A percentile compares a stretch with the other conserved stretches of the same genome.
Conservation (phyloP, 2,329 filamentous ascomycete species). For the Colletotrichum spinosum region DNA sequence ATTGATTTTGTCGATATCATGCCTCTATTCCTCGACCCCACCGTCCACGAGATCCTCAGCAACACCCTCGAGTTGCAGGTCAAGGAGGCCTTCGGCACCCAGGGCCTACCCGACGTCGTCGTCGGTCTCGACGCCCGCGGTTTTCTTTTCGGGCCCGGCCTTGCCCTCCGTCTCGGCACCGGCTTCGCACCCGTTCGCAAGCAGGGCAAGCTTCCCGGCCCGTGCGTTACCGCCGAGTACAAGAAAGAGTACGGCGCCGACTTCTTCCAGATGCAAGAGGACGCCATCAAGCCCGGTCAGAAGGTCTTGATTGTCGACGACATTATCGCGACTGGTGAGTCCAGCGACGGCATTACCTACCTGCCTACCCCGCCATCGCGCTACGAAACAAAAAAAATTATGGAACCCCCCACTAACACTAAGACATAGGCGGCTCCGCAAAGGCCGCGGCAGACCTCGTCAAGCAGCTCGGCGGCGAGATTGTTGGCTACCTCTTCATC, state of each 20-base stretch:
- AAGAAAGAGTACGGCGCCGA: conserved; percentile 97
- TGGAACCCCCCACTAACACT: conserved; percentile 15
- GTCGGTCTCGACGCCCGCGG: conserved; percentile 94
- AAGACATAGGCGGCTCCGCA: conserved; percentile 82
- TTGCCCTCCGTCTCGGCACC: conserved; percentile 85
- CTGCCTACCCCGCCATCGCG: conserved; percentile 30
- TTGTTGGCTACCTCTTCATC: conserved; percentile 93
- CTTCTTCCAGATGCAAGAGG: conserved; percentile 94
- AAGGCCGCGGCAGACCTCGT: conserved; percentile 89
- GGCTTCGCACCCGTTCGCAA: conserved; percentile 95
- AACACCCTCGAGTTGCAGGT: conserved; percentile 89
- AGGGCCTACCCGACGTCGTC: conserved; percentile 83
- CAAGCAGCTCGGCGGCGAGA: conserved; percentile 83
- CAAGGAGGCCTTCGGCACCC: conserved; percentile 66
- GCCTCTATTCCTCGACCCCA: conserved; percentile 87
- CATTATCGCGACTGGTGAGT: conserved; percentile 95
- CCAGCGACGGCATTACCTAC: neutral
- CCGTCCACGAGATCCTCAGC: conserved; percentile 80
- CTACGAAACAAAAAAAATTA: too few relatives aligned
- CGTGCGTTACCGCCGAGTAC: conserved; percentile 85
- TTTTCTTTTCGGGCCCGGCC: conserved; percentile 92
- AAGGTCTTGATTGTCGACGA: conserved; percentile 95
- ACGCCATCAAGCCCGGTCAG: conserved; percentile 85
- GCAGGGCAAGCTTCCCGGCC: conserved; percentile 93
- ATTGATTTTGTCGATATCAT: conserved; percentile 99